Conservation (phyloP, 2,329 filamentous ascomycete genomes). For the Aspergillus pseudoglaucus region DNA sequence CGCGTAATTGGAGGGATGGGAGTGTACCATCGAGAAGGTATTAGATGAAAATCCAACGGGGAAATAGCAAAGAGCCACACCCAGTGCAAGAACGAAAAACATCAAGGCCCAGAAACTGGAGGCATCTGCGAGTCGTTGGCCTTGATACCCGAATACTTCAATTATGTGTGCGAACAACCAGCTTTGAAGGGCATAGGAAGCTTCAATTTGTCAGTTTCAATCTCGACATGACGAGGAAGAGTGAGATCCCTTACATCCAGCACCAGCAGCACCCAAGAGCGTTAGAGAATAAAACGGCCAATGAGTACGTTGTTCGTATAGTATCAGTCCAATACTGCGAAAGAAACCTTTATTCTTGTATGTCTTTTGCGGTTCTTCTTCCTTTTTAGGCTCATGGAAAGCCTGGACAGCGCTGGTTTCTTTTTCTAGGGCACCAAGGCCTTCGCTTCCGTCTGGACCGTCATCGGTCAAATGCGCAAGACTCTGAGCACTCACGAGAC, state of each 20-base stretch:
- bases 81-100: constrained; percentile 51
- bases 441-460: constrained; percentile 3
- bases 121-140: constrained; percentile 31
- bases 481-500: constrained; percentile 51
- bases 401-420: not conserved
- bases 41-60: constrained; percentile 42
- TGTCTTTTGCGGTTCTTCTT: not conserved
- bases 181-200: constrained; percentile 30
- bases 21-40: constrained; percentile 40
- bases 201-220: constrained; percentile 4
- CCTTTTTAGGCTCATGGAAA: not conserved
- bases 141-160: constrained; percentile 41
- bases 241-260: constrained; percentile 20
- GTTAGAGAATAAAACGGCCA: constrained; percentile 24
- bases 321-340: constrained; percentile 15
- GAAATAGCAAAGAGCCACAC: constrained; percentile 40
- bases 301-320: constrained; percentile 26
- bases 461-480: constrained; percentile 15
- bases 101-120: constrained; percentile 50
- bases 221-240: too few species aligned
- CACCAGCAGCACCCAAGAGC: constrained; percentile 20
- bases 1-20: constrained; percentile 31
- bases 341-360: constrained; percentile 12
- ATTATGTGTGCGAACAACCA: constrained; percentile 46
- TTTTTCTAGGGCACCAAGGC: constrained; percentile 1